Conservation (phyloP, 2,329 filamentous ascomycete species). For the Aspergillus fumigatiaffinis region DNA sequence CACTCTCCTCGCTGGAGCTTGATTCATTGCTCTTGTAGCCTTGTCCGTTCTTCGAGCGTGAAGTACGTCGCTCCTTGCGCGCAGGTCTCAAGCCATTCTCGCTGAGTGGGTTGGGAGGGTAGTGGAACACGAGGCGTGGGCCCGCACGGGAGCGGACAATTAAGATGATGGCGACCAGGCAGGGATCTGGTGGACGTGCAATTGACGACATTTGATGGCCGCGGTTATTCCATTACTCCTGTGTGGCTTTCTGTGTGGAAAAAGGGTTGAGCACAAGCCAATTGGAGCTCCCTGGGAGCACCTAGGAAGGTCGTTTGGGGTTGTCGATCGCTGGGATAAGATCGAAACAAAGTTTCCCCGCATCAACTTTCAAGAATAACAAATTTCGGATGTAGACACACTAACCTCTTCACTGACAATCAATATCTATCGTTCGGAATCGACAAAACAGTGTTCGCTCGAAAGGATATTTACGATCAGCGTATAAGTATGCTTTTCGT, state of each 20-base stretch:
- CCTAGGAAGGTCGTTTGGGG: not conserved
- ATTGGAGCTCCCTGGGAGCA: conserved; percentile 4
- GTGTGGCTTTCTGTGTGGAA: conserved; percentile 13
- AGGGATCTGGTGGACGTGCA: conserved; percentile 50
- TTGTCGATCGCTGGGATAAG: not conserved
- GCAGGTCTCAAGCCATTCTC: conserved; percentile 35
- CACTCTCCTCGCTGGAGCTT: conserved; percentile 36
- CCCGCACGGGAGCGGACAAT: conserved; percentile 74
- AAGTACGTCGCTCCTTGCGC: conserved; percentile 31
- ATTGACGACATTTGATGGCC: conserved; percentile 41
- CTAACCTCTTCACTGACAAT: not conserved
- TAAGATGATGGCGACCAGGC: conserved; percentile 66
- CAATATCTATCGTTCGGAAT: not conserved
- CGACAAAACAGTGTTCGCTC: not conserved
- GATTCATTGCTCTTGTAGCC: conserved; percentile 35
- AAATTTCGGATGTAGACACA: too few relatives aligned
- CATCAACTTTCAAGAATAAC: conserved; percentile 3
- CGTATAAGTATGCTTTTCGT: not conserved
- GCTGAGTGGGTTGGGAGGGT: conserved; percentile 59
- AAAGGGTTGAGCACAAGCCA: conserved; percentile 14
- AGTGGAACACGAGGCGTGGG: conserved; percentile 81
- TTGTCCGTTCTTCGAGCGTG: conserved; percentile 29
- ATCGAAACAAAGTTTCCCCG: conserved; percentile 13
- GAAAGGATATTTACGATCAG: not conserved
- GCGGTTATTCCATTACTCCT: conserved; percentile 2